Evolutionary conservation across 164 flowering plant genomes (phyloP).

Genomic region (Pachysandra terminalis): DNA sequence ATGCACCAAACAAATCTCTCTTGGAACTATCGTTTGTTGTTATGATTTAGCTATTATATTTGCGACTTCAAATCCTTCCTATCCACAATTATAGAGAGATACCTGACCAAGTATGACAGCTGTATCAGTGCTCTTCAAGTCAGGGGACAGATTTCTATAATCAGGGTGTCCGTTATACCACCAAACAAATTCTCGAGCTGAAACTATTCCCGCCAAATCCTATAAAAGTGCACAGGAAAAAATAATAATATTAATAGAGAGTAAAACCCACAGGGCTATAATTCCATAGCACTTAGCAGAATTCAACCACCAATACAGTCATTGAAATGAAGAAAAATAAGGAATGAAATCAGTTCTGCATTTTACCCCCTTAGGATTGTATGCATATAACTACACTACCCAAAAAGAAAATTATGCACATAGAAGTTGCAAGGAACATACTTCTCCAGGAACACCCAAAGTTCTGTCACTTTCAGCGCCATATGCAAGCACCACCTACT

Average conservation of each 20-base stretch:
- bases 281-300: too few relatives aligned
- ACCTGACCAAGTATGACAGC: constrained; percentile 97
- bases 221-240: constrained; percentile 18
- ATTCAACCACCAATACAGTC: too few relatives aligned
- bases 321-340: not conserved
- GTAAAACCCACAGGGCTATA: not conserved
- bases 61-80: constrained; percentile 1
- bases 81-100: constrained; percentile 7
- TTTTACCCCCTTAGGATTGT: not conserved
- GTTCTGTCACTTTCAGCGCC: constrained; percentile 95
- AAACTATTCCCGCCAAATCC: constrained; percentile 70
- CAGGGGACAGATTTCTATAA: constrained; percentile 53
- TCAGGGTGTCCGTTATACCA: constrained; percentile 99
- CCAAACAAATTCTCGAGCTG: constrained; percentile 99
- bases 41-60: not conserved
- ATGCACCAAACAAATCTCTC: too few relatives aligned
- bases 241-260: too few relatives aligned
- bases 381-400: too few relatives aligned
- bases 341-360: not conserved
- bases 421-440: constrained; percentile 27
- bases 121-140: constrained; percentile 77
- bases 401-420: not conserved
- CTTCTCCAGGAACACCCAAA: constrained; percentile 89
- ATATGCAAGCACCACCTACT: constrained; percentile 92
- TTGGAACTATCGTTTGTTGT: too few relatives aligned